phyloP scores from a whole-genome alignment of 257 asterid genomes.

The Nicotiana knightiana region DNA sequence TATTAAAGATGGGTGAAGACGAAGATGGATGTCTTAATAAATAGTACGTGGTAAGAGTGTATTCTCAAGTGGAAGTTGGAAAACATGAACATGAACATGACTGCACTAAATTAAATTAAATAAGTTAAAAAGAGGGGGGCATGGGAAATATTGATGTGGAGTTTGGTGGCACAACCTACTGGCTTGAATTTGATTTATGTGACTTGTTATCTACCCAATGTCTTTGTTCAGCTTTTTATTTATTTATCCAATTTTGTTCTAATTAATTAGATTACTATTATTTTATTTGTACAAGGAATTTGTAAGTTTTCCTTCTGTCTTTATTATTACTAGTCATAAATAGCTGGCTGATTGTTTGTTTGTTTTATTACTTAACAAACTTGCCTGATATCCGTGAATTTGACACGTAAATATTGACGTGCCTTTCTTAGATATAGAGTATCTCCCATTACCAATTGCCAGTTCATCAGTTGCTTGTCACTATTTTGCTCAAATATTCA shows the following conservation, averaged over 20 bases:
- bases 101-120: neutral
- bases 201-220: neutral
- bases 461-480: neutral
- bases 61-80: neutral
- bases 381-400: conserved; percentile 2
- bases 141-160: neutral
- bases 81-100: neutral
- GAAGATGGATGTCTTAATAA: neutral
- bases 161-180: conserved; percentile 9
- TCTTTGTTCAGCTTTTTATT: neutral
- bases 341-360: neutral
- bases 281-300: neutral
- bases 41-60: neutral
- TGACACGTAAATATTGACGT: conserved; percentile 5
- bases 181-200: neutral
- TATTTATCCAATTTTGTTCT: neutral
- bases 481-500: neutral
- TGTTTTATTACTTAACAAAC: neutral
- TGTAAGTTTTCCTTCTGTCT: neutral
- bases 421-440: neutral
- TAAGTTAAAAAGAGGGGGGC: neutral
- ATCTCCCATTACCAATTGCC: neutral
- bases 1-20: neutral
- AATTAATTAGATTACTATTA: neutral
- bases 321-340: neutral